phyloP scores from a whole-genome alignment of 1,284 basidiomycete species.

The Sporisorium sorghi region DNA sequence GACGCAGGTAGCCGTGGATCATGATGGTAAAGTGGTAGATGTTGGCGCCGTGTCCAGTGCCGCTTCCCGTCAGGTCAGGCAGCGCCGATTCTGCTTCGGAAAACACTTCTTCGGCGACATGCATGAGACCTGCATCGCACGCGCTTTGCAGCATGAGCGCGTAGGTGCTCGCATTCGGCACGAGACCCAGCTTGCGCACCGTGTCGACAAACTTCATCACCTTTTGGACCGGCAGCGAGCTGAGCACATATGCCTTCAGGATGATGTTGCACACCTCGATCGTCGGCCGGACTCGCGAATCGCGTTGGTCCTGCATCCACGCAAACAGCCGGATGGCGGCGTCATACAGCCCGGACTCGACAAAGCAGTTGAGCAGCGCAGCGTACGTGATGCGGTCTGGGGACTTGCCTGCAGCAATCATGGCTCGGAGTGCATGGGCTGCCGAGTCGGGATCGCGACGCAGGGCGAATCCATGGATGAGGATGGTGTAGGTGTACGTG shows the following conservation, averaged over 20 bases:
- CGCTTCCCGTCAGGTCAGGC: slow-evolving; percentile 15
- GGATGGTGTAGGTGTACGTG: slow-evolving; percentile 73
- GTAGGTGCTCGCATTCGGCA: slow-evolving; percentile 79
- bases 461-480: slow-evolving; percentile 79
- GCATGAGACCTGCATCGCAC: slow-evolving; percentile 79
- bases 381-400: slow-evolving; percentile 70
- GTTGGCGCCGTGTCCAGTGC: slow-evolving; percentile 63
- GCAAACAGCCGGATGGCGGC: slow-evolving; percentile 80
- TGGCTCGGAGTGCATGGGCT: slow-evolving; percentile 77
- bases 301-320: slow-evolving; percentile 72
- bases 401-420: slow-evolving; percentile 62
- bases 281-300: slow-evolving; percentile 45
- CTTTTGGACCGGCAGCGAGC: slow-evolving; percentile 80
- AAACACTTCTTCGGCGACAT: slow-evolving; percentile 78
- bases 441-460: slow-evolving; percentile 78
- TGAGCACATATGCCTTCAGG: slow-evolving; percentile 84
- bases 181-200: slow-evolving; percentile 73
- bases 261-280: slow-evolving; percentile 74
- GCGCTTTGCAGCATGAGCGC: slow-evolving; percentile 85
- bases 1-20: slow-evolving; percentile 81
- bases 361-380: slow-evolving; percentile 84
- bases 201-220: slow-evolving; percentile 78
- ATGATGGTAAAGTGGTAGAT: slow-evolving; percentile 83
- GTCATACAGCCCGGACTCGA: slow-evolving; percentile 83
- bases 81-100: slow-evolving; percentile 48